Evolutionary conservation across 768 basidiomycete genomes (phyloP).

Genomic region (Russula abietina): DNA sequence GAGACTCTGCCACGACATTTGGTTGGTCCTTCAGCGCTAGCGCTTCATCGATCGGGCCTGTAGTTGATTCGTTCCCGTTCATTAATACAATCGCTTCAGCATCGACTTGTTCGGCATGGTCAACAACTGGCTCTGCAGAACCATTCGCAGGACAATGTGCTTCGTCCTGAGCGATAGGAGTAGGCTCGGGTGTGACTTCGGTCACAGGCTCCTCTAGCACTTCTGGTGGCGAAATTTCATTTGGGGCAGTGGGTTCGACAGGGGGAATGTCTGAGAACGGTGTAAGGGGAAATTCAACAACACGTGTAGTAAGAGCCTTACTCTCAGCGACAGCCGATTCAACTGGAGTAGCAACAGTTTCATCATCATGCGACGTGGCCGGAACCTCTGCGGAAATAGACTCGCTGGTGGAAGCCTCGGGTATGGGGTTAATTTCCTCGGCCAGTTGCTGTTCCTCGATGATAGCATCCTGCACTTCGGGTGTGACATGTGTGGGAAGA

Average conservation of each 20-base stretch:
- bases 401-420: not conserved
- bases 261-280: constrained; percentile 1
- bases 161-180: not conserved
- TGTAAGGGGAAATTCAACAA: not conserved
- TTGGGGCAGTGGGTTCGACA: not conserved
- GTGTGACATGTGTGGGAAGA: not conserved
- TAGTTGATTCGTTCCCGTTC: not conserved
- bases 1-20: not conserved
- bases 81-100: not conserved
- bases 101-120: not conserved
- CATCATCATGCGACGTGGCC: not conserved
- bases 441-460: constrained; percentile 3
- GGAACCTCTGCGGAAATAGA: not conserved
- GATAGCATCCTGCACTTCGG: not conserved
- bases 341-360: not conserved
- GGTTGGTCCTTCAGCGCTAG: not conserved
- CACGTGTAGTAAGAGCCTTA: not conserved
- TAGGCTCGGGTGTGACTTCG: not conserved
- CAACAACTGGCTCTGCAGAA: not conserved
- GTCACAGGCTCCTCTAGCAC: not conserved
- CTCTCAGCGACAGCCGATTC: constrained; percentile 2
- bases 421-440: not conserved
- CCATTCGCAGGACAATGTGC: not conserved
- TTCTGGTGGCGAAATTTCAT: not conserved
- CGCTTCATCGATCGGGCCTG: not conserved